Base-by-base conservation (phyloP, 441 rosid genomes). In the Gossypium lobatum region DNA sequence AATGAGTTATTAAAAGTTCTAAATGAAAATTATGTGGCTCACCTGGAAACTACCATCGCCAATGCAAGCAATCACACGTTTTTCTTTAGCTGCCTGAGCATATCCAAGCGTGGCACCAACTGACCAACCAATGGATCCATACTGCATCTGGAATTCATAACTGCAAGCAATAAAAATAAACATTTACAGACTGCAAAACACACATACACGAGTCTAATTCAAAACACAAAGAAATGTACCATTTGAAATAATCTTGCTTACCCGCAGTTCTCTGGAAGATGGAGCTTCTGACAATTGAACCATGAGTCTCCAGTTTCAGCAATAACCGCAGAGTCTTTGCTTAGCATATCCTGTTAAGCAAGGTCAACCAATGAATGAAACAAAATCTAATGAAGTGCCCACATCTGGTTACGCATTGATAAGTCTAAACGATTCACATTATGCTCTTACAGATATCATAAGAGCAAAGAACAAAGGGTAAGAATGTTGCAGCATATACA, bases 21-120 rank as follows among this genome's bases (percentile, higher is more conserved):
- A 17, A 2, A 37, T 57, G 8, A n/a, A 23, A 46, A 57, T 65
- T 11, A 37, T 62, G n/a, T 0, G 13, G 76, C 77, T 62, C 67
- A 85, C 95, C 88, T 88, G 95, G 79, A 90, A 90, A 79, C 93
- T 90, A 6, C 95, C 93, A 61, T 90, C 95, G 46, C 95, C 93
- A 21, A 90, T 87, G 85, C 90, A 90, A 81, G 95, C 88, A 71
- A 90, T 87, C 23, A 90, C 87, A 3, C 92, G 92, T 78, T 89
- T 89, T 52, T 83, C 80, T 60, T 64, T 80, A 20, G 87, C 86
- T 4, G 89, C 89, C 83, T 89, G 94, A 61, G 91, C 89, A 75
- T 88, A 89, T 52, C 94, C 94, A 16, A 89, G 87, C 1, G 94
- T 88, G 11, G 94, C 92, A 25, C 92, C 92, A 64, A 88, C 91